Conservation (phyloP, 1,284 basidiomycete species). For the Trichosporon inkin region DNA sequence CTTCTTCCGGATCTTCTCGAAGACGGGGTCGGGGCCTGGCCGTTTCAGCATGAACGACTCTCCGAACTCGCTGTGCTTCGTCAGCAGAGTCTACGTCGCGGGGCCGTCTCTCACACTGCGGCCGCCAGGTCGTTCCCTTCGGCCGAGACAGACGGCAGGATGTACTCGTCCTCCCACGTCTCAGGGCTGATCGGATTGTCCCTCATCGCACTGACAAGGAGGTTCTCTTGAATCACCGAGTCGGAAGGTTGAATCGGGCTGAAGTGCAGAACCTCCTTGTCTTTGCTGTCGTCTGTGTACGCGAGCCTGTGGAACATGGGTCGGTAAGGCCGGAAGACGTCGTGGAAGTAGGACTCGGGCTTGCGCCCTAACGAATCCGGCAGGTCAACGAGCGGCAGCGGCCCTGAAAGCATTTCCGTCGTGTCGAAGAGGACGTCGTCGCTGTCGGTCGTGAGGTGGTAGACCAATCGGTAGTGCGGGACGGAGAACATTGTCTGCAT, state of each 20-base stretch:
- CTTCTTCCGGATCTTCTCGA: not conserved
- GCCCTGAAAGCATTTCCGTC: not conserved
- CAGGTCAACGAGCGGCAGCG: not conserved
- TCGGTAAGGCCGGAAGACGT: too few relatives aligned
- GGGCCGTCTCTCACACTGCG: not conserved
- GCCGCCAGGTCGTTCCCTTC: not conserved
- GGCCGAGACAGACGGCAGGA: not conserved
- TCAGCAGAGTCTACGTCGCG: too few relatives aligned
- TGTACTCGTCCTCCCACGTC: slow-evolving; percentile 24
- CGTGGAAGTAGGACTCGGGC: too few relatives aligned
- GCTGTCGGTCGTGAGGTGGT: not conserved
- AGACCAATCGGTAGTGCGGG: slow-evolving; percentile 12
- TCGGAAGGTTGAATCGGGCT: too few relatives aligned
- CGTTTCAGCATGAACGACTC: too few relatives aligned
- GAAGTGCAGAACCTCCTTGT: too few relatives aligned
- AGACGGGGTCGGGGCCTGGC: not conserved
- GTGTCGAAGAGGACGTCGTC: not conserved
- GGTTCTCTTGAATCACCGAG: not conserved
- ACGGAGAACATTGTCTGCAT: not conserved
- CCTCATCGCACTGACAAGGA: slow-evolving; percentile 21
- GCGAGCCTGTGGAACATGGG: too few relatives aligned
- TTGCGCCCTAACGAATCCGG: too few relatives aligned
- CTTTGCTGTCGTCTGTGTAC: too few relatives aligned
- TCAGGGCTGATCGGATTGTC: slow-evolving; percentile 12
- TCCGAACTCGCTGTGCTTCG: not conserved